Percentiles rank a stretch among this genome's conserved stretches.
Evolutionary conservation across 768 basidiomycete species (phyloP).

Genomic region (Hypholoma fasciculare): DNA sequence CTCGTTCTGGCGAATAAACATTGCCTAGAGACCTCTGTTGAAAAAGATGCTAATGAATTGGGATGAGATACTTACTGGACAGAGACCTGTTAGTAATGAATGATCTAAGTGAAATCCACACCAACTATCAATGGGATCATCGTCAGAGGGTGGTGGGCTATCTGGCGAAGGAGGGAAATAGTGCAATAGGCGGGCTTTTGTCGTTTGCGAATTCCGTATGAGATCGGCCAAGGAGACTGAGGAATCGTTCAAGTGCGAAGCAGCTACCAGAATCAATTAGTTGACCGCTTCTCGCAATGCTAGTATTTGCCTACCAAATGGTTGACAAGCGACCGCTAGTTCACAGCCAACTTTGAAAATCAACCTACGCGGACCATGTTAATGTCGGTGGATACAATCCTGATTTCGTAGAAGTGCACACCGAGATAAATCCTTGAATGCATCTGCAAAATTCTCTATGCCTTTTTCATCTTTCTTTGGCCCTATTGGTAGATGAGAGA

Average conservation of each 20-base stretch:
- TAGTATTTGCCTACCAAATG: constrained; percentile 61
- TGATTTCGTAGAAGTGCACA: constrained; percentile 22
- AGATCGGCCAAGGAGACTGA: constrained; percentile 70
- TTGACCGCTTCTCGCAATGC: neutral
- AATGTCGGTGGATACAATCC: neutral
- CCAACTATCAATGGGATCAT: constrained; percentile 81
- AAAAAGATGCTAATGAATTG: neutral
- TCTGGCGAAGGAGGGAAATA: constrained; percentile 79
- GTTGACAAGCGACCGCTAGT: constrained; percentile 86
- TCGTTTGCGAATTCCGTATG: constrained; percentile 76
- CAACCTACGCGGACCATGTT: constrained; percentile 42
- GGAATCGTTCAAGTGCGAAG: constrained; percentile 63
- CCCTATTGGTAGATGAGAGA: constrained; percentile 43
- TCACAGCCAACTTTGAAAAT: constrained; percentile 82
- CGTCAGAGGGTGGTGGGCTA: constrained; percentile 36
- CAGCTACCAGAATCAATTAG: constrained; percentile 42
- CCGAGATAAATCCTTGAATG: constrained; percentile 86
- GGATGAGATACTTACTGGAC: constrained; percentile 55
- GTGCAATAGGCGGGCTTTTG: constrained; percentile 93
- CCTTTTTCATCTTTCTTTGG: constrained; percentile 55
- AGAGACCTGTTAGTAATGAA: constrained; percentile 87
- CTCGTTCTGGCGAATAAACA: constrained; percentile 67
- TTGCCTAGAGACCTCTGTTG: constrained; percentile 52
- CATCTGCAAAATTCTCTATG: constrained; percentile 76
- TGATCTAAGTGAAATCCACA: constrained; percentile 97